A percentile compares a stretch with the other conserved stretches of the same genome.
Evolutionary conservation across 768 basidiomycete species (phyloP).

Genomic region (Suillus placidus): DNA sequence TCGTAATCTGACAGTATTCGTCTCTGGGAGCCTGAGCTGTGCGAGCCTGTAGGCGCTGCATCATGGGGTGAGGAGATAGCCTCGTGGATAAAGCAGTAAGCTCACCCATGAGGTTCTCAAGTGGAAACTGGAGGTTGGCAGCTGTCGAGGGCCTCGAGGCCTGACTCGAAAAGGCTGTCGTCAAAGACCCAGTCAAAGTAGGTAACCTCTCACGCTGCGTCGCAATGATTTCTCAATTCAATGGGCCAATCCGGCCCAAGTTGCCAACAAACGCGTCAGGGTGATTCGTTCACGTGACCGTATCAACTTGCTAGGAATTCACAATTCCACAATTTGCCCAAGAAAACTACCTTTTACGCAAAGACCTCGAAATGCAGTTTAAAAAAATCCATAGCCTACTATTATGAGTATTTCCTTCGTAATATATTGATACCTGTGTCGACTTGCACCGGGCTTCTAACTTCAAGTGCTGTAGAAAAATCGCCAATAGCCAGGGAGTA

Average conservation of each 20-base stretch:
- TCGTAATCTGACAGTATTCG: background rate
- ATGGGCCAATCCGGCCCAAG: too few species aligned
- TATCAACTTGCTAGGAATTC: too few species aligned
- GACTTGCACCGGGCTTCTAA: background rate
- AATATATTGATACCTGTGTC: background rate
- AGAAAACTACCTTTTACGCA: too few species aligned
- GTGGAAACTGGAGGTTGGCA: background rate
- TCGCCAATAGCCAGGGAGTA: constrained; percentile 15
- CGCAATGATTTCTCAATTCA: background rate
- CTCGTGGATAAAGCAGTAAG: background rate
- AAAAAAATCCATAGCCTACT: too few species aligned
- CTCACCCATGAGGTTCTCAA: background rate
- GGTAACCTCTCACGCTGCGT: background rate
- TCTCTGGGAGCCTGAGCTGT: background rate
- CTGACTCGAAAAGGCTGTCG: background rate
- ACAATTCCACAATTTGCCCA: too few species aligned
- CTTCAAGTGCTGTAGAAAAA: constrained; percentile 8
- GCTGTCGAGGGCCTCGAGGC: background rate
- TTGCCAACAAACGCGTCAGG: background rate
- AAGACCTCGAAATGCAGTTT: too few species aligned
- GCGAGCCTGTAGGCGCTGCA: background rate
- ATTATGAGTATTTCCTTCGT: too few species aligned
- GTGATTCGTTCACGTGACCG: background rate
- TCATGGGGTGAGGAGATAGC: background rate
- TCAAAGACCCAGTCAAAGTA: background rate